Evolutionary conservation across 2,329 filamentous ascomycete genomes (phyloP), one percentile per base, ranked within the genome.

Genomic region (Fusarium verrucosum): DNA sequence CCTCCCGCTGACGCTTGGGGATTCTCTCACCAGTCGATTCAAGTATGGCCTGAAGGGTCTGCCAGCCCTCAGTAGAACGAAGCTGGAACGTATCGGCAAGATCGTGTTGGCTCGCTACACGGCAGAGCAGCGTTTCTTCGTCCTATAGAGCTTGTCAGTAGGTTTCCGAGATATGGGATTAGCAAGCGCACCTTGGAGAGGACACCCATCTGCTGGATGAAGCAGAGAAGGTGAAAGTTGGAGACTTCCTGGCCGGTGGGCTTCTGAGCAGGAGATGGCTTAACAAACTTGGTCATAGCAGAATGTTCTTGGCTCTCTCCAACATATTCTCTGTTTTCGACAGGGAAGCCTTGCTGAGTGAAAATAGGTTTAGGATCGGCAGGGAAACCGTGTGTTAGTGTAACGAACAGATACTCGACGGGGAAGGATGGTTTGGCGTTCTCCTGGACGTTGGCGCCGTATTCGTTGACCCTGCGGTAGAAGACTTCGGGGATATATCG

Each of bases 401-500:
- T 98, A 61, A 98, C 92, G 54, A 98, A 89, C 30, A 99, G 85
- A 76, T 98, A 99, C 75, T 99, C 95, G 44, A 97, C 94, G 0
- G 95, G 95, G 76, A 99, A 99, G 41, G 91, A 89, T 1, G 95
- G 95, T 75, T 97, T 98, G 22, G 95, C 95, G 71, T 97, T 98
- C 77, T 98, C 92, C 75, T 97, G 95, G 9, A 98, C 95, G 70
- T 94, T 97, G 65, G 91, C 92, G 30, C 94, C 94, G 74, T 99
- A 97, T 76, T 99, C 94, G 77, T 99, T 99, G 77, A 97, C 92
- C 69, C 87, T 89, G 62, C 94, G 88, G 80, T 96, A 99, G 79
- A 98, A 99, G 6, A 99, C 94, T 73, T 99, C 95, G 1, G 95
- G 95, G 20, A 99, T 96, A 74, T 99, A 99, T 70, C 94, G 87